These are phyloP conservation scores for Entamoeba invadens DNA, from an alignment of 208 protist species.

Conservation along the genomic window DNA sequence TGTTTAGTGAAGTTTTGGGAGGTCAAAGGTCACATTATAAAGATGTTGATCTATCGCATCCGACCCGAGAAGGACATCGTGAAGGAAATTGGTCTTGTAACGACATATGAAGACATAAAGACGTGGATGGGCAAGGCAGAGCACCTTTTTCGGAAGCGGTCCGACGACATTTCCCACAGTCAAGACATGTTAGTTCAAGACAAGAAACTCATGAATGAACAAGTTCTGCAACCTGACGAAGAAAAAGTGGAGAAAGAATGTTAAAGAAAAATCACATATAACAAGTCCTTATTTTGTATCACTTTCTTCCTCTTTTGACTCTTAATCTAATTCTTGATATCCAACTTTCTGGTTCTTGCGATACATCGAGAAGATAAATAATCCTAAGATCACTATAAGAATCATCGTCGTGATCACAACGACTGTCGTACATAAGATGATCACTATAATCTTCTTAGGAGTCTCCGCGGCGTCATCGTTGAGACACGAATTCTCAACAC, in stretches of 20 bases:
- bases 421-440: neutral
- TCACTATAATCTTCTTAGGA: neutral
- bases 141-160: neutral
- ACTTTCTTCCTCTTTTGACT: too few relatives aligned
- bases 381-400: too few relatives aligned
- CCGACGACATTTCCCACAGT: too few relatives aligned
- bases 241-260: too few relatives aligned
- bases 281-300: too few relatives aligned
- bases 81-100: neutral
- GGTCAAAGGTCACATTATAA: neutral
- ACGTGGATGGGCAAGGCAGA: neutral
- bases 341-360: neutral
- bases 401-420: neutral
- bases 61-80: neutral
- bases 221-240: too few relatives aligned
- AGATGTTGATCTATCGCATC: neutral
- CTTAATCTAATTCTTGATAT: too few relatives aligned
- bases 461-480: neutral
- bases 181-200: too few relatives aligned
- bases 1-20: neutral
- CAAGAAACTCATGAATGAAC: too few relatives aligned
- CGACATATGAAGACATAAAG: neutral
- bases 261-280: too few relatives aligned
- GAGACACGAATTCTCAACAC: neutral
- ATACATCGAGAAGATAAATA: neutral